Evolutionary conservation across 345 rosid species (phyloP), one percentile per base, ranked within the genome.

Genomic region (Microcos paniculata): DNA sequence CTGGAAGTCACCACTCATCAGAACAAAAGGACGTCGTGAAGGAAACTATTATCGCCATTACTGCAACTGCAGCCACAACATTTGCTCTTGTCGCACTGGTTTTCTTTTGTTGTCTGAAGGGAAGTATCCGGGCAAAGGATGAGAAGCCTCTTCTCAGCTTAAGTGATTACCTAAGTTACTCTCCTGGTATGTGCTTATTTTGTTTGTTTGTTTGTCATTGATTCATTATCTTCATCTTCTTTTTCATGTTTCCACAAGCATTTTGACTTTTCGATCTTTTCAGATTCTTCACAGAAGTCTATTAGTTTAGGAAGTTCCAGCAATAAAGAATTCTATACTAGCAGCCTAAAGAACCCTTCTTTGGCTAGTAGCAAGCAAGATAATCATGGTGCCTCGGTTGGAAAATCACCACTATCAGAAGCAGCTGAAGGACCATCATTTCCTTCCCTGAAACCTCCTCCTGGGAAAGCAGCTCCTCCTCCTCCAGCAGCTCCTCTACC

Each of bases 141-240:
- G 98, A 94, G 43, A 90, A 84, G 67, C 98, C 97, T 61, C 91
- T 90, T 80, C 88, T 89, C 48, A 83, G 77, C 72, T 77, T 90
- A 63, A 80, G 82, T 84, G 72, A 80, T 86, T 38, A 38, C 77
- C 73, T 62, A 64, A 85, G 75, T 35, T 80, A 77, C 71, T 86
- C 93, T 49, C 71, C 71, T 66, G 89, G 99, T 94, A 91, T 70
- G 76, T 72, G 21, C 4, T 56, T 62, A 14, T 55, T 43, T 21
- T 49, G 38, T 35, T 9, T 64, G 38, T 35, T 9, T 64, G 12
- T 70, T 45, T 31, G 0, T 66, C 42, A 58, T 68, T 68, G 38
- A 58, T 35, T 19, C 26, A 18, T 28, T 24, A 6, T 75, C 26
- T 38, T 75, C 53, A 8, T 19, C 24, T 75, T 24, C 63, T 40